Conservation (phyloP, 1,284 basidiomycete species). For the Flammula alnicola region DNA sequence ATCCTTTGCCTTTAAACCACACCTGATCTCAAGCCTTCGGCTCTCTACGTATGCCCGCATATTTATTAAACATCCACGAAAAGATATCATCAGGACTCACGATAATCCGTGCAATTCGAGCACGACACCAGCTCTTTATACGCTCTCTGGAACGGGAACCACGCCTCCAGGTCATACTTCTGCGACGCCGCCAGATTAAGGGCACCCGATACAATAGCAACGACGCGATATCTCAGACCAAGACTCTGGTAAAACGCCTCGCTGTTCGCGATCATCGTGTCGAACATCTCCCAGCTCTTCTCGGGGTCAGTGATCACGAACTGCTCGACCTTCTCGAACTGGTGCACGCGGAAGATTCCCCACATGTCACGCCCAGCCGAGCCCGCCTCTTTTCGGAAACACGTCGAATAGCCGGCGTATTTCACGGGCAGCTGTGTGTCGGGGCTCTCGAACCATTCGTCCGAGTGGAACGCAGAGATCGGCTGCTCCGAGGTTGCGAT, state of each 20-base stretch:
- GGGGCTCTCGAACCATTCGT: constrained; percentile 97
- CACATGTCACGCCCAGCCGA: constrained; percentile 97
- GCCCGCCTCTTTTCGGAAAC: constrained; percentile 99
- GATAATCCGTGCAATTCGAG: constrained; percentile 95
- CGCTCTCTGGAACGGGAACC: constrained; percentile 97
- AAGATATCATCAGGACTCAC: constrained; percentile 52
- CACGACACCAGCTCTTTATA: constrained; percentile 96
- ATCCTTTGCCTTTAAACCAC: constrained; percentile 87
- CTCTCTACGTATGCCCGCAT: constrained; percentile 63
- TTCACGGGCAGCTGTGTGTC: constrained; percentile 89
- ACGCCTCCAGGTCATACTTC: constrained; percentile 98
- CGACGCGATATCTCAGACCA: constrained; percentile 88
- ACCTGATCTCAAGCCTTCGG: constrained; percentile 87
- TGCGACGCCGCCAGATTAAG: constrained; percentile 96
- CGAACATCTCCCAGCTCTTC: constrained; percentile 94
- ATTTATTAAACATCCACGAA: constrained; percentile 2
- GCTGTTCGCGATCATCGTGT: constrained; percentile 87
- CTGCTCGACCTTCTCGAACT: constrained; percentile 99
- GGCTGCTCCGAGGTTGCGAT: constrained; percentile 99
- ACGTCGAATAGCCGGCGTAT: constrained; percentile 90
- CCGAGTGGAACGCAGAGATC: constrained; percentile 93
- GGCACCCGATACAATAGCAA: constrained; percentile 96
- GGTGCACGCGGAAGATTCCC: constrained; percentile 99
- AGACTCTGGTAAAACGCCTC: constrained; percentile 97
- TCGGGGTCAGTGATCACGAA: constrained; percentile 96